phyloP scores from a whole-genome alignment of 257 asterid species.

The Solanum sitiens region DNA sequence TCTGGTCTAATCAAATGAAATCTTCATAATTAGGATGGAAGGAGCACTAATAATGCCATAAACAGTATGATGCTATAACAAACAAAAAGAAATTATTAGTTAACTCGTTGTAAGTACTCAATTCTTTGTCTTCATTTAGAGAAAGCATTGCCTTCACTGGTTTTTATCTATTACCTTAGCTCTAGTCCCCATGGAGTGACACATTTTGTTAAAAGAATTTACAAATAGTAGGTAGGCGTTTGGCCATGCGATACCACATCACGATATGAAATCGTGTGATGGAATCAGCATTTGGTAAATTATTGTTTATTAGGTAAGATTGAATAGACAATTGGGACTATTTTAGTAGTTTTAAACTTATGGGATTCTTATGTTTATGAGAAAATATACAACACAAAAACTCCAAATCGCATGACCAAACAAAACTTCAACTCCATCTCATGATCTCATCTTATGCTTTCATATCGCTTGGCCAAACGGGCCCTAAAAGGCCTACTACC shows the following conservation, averaged over 20 bases:
- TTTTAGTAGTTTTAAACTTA: background rate
- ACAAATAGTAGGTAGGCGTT: background rate
- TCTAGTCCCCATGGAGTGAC: background rate
- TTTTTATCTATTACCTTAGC: background rate
- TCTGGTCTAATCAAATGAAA: background rate
- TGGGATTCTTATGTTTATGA: background rate
- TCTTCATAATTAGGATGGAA: background rate
- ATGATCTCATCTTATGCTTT: no score
- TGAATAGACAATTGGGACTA: background rate
- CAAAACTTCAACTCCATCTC: background rate
- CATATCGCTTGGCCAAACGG: background rate
- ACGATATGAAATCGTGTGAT: no score
- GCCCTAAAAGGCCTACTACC: background rate
- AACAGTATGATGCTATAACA: background rate
- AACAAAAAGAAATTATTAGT: background rate
- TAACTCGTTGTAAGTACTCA: background rate
- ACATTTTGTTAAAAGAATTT: background rate
- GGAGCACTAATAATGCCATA: background rate
- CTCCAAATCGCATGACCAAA: background rate
- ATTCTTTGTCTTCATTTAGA: background rate
- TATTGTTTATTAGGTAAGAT: background rate
- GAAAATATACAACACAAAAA: background rate
- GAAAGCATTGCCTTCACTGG: background rate
- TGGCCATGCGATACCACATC: no score
- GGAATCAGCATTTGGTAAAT: no score